Base-by-base conservation (phyloP, 768 basidiomycete species). In the Saitozyma podzolica region DNA sequence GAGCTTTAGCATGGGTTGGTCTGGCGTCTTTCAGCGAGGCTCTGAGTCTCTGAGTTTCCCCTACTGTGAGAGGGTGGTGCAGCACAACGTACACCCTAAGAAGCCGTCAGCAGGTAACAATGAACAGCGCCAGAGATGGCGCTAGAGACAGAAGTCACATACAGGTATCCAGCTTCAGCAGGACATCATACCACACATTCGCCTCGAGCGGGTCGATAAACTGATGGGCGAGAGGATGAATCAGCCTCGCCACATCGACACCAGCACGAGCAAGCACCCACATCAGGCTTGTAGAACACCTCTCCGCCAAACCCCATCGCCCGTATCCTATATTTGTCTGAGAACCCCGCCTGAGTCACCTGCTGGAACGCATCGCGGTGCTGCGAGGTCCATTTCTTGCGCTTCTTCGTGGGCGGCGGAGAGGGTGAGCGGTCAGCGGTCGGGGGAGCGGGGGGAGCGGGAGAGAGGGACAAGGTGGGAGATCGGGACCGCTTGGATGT, bases 1-100 rank as follows among this genome's bases (percentile, higher is more conserved):
- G 54, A 83, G 69, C 58, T 80, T 80, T 19, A 83, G 77, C 9
- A 67, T 78, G 0, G 82, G 82, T 53, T 80, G 80, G 58, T 83
- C 81, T 82, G 61, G 5, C 10, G 29, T 40, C 54, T 55, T 29
- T 40, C 40, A 55, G 41, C 54, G 19, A 9, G 54, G 54, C 13
- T 39, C 16, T 5, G 29, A 29, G 29, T 29, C n/a, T n/a, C n/a
- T n/a, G n/a, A n/a, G n/a, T n/a, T n/a, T 29, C 29, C 29, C 29
- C 29, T 2, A 29, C 29, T 29, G 29, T 29, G 29, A 29, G 29
- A 29, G 29, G 29, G 29, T 29, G 29, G 29, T 29, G 29, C 29
- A 29, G 29, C 29, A 20, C n/a, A 5, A 53, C 65, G 49, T 53
- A 66, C 68, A 69, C 64, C 65, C 63, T 68, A 41, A 29, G 29